Conservation (phyloP, 768 basidiomycete genomes). For the Panus rudis region DNA sequence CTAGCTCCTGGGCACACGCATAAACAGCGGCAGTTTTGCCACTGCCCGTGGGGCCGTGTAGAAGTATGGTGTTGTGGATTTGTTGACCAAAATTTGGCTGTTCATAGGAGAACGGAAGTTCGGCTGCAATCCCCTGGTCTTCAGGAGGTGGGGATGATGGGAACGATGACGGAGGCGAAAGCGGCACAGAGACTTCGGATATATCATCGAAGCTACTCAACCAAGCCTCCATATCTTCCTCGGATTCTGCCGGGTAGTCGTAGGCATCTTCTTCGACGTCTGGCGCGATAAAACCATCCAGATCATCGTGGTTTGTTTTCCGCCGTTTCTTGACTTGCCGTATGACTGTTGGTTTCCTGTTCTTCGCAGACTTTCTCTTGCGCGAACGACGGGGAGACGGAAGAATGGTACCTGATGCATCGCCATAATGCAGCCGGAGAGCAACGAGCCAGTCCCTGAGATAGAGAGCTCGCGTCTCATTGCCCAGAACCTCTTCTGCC, state of each 20-base stretch:
- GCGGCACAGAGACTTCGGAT: constrained; percentile 1
- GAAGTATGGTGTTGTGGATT: constrained; percentile 81
- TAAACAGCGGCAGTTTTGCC: constrained; percentile 94
- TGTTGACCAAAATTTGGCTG: constrained; percentile 31
- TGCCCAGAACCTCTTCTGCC: constrained; percentile 74
- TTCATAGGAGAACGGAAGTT: constrained; percentile 2
- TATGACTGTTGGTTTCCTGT: constrained; percentile 52
- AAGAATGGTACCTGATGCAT: neutral
- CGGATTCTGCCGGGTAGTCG: neutral
- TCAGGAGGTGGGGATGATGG: too few relatives aligned
- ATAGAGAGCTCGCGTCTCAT: constrained; percentile 61
- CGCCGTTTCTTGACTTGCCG: constrained; percentile 26
- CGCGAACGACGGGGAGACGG: constrained; percentile 26
- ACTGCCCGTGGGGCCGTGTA: constrained; percentile 73
- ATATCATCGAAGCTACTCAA: constrained; percentile 1
- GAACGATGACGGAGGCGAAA: constrained; percentile 3
- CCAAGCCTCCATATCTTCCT: constrained; percentile 12
- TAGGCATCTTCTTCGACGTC: constrained; percentile 6
- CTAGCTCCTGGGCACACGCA: constrained; percentile 89
- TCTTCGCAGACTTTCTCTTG: constrained; percentile 51
- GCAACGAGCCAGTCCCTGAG: constrained; percentile 74
- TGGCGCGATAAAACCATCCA: constrained; percentile 23
- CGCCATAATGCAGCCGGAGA: constrained; percentile 44
- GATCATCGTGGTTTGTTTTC: constrained; percentile 32
- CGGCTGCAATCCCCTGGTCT: neutral